A percentile compares a stretch with the other conserved stretches of the same genome.
Evolutionary conservation across 2,329 filamentous ascomycete species (phyloP).

Genomic region (Aspergillus fumigatus): DNA sequence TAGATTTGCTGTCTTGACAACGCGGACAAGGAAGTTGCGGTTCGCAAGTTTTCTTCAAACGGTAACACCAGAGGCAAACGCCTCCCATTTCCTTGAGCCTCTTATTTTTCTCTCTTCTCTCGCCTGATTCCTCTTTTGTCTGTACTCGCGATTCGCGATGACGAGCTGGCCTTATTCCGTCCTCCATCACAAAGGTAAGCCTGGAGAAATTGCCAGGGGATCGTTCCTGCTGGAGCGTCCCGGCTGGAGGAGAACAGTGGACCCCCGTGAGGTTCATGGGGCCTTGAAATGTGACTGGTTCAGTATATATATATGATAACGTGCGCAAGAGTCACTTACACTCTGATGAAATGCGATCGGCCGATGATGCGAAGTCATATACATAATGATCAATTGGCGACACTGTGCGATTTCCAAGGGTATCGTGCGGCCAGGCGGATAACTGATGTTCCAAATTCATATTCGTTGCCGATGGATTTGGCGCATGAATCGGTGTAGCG

Average conservation of each 20-base stretch:
- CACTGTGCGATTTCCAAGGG: not conserved
- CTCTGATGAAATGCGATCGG: not conserved
- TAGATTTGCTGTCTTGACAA: conserved; percentile 11
- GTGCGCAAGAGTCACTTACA: not conserved
- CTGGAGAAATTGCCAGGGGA: not conserved
- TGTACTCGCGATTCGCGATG: conserved; percentile 7
- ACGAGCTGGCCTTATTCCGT: conserved; percentile 4
- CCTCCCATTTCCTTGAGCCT: conserved; percentile 22
- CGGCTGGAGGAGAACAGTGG: not conserved
- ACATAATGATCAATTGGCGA: not conserved
- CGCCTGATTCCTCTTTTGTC: conserved; percentile 9
- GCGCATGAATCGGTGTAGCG: not conserved
- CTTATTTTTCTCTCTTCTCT: conserved; percentile 13
- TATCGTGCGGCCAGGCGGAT: not conserved
- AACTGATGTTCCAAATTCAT: not conserved
- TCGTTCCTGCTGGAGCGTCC: not conserved
- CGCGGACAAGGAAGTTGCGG: conserved; percentile 13
- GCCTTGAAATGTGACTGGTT: not conserved
- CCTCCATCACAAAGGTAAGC: conserved; percentile 7
- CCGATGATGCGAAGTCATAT: not conserved
- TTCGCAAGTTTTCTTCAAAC: conserved; percentile 25
- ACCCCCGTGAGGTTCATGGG: not conserved
- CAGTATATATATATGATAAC: not conserved
- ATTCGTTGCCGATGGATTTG: not conserved
- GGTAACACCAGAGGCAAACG: conserved; percentile 25